Evolutionary conservation across 495 filamentous ascomycete species (phyloP).

Genomic region (Coniosporium apollinis): DNA sequence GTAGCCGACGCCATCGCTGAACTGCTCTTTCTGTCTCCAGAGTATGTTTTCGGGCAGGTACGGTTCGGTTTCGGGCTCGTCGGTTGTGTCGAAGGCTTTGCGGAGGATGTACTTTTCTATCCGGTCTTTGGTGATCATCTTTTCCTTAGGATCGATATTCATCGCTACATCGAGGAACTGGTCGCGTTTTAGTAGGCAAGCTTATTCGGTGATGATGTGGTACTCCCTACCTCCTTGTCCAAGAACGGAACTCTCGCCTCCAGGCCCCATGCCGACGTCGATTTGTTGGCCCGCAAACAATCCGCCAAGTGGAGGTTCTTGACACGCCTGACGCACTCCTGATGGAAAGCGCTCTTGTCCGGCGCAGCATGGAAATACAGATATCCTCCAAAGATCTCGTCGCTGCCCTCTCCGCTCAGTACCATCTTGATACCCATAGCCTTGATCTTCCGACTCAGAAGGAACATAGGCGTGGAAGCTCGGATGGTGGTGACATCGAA

Average conservation of each 20-base stretch:
- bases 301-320: slow-evolving; percentile 93
- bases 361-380: slow-evolving; percentile 96
- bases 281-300: slow-evolving; percentile 96
- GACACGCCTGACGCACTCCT: slow-evolving; percentile 77
- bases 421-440: slow-evolving; percentile 99
- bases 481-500: slow-evolving; percentile 98
- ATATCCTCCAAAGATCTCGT: slow-evolving; percentile 97
- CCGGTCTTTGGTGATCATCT: slow-evolving; percentile 79
- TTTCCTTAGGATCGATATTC: slow-evolving; percentile 83
- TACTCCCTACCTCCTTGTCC: slow-evolving; percentile 53
- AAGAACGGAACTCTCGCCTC: slow-evolving; percentile 97
- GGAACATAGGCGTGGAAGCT: slow-evolving; percentile 96
- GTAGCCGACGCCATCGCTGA: slow-evolving; percentile 95
- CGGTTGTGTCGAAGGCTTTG: slow-evolving; percentile 87
- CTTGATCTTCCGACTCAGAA: slow-evolving; percentile 96
- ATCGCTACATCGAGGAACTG: slow-evolving; percentile 82
- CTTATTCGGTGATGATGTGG: background rate
- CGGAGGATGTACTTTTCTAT: slow-evolving; percentile 97
- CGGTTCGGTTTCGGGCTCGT: slow-evolving; percentile 57
- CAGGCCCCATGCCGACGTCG: slow-evolving; percentile 94
- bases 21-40: slow-evolving; percentile 98
- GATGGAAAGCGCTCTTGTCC: slow-evolving; percentile 78
- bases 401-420: slow-evolving; percentile 83
- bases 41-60: slow-evolving; percentile 92
- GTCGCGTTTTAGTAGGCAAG: slow-evolving; percentile 3